Percentiles rank a stretch among this genome's conserved stretches.
Evolutionary conservation across 2,329 filamentous ascomycete species (phyloP).

Genomic region (Reticulascus tulasneorum): DNA sequence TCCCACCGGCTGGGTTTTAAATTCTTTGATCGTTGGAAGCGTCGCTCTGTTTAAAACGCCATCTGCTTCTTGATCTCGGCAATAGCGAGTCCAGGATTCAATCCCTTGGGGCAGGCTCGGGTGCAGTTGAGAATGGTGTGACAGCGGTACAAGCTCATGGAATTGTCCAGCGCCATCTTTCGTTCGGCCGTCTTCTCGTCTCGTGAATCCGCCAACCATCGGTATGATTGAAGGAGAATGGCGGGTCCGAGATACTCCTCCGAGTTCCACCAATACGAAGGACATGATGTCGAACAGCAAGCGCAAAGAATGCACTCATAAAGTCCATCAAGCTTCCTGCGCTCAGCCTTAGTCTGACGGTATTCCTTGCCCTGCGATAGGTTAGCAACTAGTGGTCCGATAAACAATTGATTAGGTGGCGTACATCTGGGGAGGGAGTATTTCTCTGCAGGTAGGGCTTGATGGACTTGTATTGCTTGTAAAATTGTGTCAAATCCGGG

Average conservation of each 20-base stretch:
- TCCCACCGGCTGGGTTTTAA: slow-evolving; percentile 13
- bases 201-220: slow-evolving; percentile 92
- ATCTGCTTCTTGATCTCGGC: slow-evolving; percentile 98
- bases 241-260: slow-evolving; percentile 98
- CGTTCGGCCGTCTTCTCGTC: slow-evolving; percentile 86
- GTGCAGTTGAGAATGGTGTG: slow-evolving; percentile 99
- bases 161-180: slow-evolving; percentile 92
- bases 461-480: slow-evolving; percentile 99
- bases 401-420: slow-evolving; percentile 30
- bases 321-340: slow-evolving; percentile 93
- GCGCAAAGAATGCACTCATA: slow-evolving; percentile 99
- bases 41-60: slow-evolving; percentile 47
- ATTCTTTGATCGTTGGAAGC: slow-evolving; percentile 9
- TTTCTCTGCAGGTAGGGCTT: slow-evolving; percentile 96
- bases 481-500: slow-evolving; percentile 95
- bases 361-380: slow-evolving; percentile 74
- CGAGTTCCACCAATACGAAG: slow-evolving; percentile 99
- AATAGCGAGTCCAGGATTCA: slow-evolving; percentile 94
- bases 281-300: slow-evolving; percentile 98
- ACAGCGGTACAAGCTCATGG: slow-evolving; percentile 97
- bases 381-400: slow-evolving; percentile 2
- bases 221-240: slow-evolving; percentile 94
- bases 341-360: slow-evolving; percentile 86
- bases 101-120: slow-evolving; percentile 93
- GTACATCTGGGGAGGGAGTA: slow-evolving; percentile 76